Base-by-base conservation (phyloP, 1,139 yeast genomes). In the Hansenula sp. region DNA sequence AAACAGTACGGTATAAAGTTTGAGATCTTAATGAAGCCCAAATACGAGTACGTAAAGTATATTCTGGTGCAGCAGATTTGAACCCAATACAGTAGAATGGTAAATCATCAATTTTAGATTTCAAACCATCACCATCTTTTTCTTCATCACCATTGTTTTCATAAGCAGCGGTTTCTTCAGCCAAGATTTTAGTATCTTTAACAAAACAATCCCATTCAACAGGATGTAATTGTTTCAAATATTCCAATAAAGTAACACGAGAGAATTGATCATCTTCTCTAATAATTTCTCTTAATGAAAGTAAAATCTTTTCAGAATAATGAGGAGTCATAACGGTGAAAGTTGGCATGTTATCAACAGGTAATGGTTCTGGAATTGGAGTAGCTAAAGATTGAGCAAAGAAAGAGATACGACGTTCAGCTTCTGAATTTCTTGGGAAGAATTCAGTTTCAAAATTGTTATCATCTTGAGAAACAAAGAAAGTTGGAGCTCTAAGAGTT, bases 201-300 rank as follows among this genome's bases (percentile, higher is more conserved):
- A 92, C 98, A 58, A 92, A 92, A 69, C 97, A 90, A 56, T 92
- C 98, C 98, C 98, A 92, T 71, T 92, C 98, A 52, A 92, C 95
- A 38, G 97, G 97, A 65, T 92, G 97, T 59, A 92, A 77, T 72
- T 92, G 98, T 69, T 92, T 92, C 74, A 92, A 79, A 66, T 92
- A 92, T 71, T 92, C 98, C 65, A 92, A 77, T 55, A 92, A 73
- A 17, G 98, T 92, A 47, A 92, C 97, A 69, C 97, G 85, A 25
- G 98, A 88, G 67, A 87, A 90, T 69, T 92, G 97, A 66, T 94
- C 97, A 65, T 92, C 98, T 71, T 92, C 98, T 67, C 97, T 88
- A 61, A 92, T 92, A 68, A 92, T 92, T 71, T 92, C 98, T 68
- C 96, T 87, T 64, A 92, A 76, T 31, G 97, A 89, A 48, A 92